Evolutionary conservation across 768 basidiomycete genomes (phyloP).

Genomic region (Glaciozyma martinii): DNA sequence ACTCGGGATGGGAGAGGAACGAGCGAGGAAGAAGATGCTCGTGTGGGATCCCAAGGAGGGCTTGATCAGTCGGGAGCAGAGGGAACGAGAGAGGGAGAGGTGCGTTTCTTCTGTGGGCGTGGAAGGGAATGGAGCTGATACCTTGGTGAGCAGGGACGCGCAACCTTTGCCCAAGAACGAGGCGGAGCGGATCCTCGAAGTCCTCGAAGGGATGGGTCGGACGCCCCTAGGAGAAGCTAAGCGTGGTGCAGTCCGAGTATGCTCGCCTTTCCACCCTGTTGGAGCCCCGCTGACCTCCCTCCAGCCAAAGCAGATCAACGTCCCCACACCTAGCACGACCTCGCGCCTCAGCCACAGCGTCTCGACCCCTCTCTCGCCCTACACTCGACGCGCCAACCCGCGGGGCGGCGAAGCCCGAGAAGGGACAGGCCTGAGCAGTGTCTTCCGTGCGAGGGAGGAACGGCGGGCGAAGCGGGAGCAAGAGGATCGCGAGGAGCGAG

Average conservation of each 20-base stretch:
- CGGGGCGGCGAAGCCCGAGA: background rate
- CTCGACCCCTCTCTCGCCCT: background rate
- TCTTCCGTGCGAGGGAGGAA: constrained; percentile 24
- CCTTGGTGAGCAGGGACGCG: constrained; percentile 4
- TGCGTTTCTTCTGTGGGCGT: too few relatives aligned
- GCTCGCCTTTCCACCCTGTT: background rate
- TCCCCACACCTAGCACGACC: background rate
- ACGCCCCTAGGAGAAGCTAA: constrained; percentile 28
- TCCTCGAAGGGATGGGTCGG: constrained; percentile 30
- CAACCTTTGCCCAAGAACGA: constrained; percentile 28
- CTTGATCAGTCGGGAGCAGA: constrained; percentile 22
- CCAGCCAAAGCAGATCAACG: constrained; percentile 12
- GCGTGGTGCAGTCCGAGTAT: background rate
- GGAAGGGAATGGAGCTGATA: background rate
- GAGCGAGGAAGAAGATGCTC: constrained; percentile 29
- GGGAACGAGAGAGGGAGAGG: constrained; percentile 17
- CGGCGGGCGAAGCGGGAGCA: constrained; percentile 7
- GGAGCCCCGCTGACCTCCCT: background rate
- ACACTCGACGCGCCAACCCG: background rate
- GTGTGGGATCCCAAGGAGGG: constrained; percentile 29
- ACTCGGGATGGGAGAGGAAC: constrained; percentile 1
- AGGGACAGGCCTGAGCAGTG: constrained; percentile 18
- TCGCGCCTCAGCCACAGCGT: background rate
- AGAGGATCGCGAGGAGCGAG: too few relatives aligned
- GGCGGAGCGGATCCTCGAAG: constrained; percentile 31